phyloP scores from a whole-genome alignment of 2,329 filamentous ascomycete species.

The Stemphylium lycopersici region DNA sequence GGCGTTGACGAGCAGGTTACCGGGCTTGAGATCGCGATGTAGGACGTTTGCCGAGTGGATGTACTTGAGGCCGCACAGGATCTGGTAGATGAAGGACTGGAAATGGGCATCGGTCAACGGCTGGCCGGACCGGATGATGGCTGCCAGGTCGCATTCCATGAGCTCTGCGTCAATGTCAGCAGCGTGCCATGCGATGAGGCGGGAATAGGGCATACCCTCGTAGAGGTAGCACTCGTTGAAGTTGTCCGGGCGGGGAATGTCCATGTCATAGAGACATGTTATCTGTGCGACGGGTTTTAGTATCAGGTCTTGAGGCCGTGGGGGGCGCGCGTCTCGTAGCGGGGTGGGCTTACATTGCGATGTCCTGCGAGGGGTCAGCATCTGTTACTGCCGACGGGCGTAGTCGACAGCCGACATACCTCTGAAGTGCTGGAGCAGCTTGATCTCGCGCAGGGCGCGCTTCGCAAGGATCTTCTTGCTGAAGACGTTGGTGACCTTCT shows the following conservation, averaged over 20 bases:
- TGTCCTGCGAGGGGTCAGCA: constrained; percentile 49
- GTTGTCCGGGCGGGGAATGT: constrained; percentile 94
- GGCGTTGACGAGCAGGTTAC: constrained; percentile 96
- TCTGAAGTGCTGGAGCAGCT: constrained; percentile 96
- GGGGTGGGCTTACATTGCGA: constrained; percentile 51
- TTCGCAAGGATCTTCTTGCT: constrained; percentile 99
- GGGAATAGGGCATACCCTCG: constrained; percentile 68
- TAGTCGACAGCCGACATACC: constrained; percentile 33
- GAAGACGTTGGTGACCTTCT: constrained; percentile 99
- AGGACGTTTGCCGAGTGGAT: constrained; percentile 98
- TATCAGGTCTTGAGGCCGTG: constrained; percentile 14
- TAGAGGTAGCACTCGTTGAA: constrained; percentile 99
- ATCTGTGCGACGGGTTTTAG: constrained; percentile 68
- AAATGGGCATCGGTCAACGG: constrained; percentile 98
- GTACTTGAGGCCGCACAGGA: constrained; percentile 97
- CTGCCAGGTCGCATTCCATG: constrained; percentile 98
- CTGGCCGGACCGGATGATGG: constrained; percentile 96
- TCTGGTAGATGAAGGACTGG: constrained; percentile 99
- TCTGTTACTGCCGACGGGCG: constrained; percentile 3
- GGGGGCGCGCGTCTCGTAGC: constrained; percentile 57
- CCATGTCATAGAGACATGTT: constrained; percentile 99
- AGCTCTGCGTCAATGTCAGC: constrained; percentile 68
- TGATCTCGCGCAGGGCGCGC: constrained; percentile 96
- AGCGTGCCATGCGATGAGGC: not conserved
- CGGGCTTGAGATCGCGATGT: constrained; percentile 95